Evolutionary conservation across 164 flowering plant genomes (phyloP), one percentile per base, ranked within the genome.

Genomic region (Vitis rupestris): DNA sequence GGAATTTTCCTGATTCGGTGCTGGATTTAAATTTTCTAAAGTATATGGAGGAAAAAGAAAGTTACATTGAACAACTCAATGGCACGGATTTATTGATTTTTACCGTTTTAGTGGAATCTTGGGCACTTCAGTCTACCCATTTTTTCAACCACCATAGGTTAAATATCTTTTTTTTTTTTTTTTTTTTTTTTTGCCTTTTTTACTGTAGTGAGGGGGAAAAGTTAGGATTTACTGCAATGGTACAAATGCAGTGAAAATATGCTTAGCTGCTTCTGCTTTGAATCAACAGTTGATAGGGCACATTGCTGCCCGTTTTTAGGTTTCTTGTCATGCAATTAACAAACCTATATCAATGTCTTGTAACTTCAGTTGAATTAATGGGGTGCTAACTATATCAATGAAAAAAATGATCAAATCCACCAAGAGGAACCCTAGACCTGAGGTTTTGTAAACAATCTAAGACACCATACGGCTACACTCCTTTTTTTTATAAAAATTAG

Each of bases 1-100:
- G 27, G 10, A 55, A 55, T 57, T 67, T 55, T 17, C 54, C 49
- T 58, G 61, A 57, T 59, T 44, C 16, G 58, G 56, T 66, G 8
- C 61, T 54, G 11, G 69, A 17, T 57, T 4, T 66, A n/a, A 55
- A 31, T 17, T 55, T 37, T 37, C 44, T 37, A 66, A 31, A 14
- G 61, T 31, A 16, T 37, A 16, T 50, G 9, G 27, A 57, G 1
- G 12, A 12, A 56, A n/a, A n/a, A n/a, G n/a, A n/a, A 67, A 58
- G 59, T 29, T 15, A 7, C 51, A 16, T 49, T 5, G 53, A 19
- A 67, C 47, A 53, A 44, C 54, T 57, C 53, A 47, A 58, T 47
- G 23, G 47, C 3, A 67, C 31, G 50, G 6, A 66, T n/a, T 7
- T 27, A 23, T 27, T 19, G 59, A 7, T 17, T 8, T 7, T 19